A percentile compares a stretch with the other conserved stretches of the same genome.
Evolutionary conservation across 768 basidiomycete genomes (phyloP).

Genomic region (Amylocystis lapponica): DNA sequence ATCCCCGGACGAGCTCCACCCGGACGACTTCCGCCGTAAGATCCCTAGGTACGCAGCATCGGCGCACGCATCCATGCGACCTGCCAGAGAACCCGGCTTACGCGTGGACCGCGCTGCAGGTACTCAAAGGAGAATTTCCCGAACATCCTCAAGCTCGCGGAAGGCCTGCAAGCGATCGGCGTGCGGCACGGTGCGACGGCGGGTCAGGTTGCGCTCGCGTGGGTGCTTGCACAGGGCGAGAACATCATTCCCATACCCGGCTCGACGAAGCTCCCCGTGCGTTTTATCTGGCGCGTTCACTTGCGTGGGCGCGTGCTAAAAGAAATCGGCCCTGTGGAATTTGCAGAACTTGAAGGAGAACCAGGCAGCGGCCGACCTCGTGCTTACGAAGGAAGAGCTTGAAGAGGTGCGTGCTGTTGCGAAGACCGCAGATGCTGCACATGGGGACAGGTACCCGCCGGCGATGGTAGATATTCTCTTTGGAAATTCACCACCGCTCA

Average conservation of each 20-base stretch:
- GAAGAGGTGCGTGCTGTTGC: slow-evolving; percentile 10
- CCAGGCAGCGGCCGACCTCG: slow-evolving; percentile 5
- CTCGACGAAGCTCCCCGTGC: neutral
- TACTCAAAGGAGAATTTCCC: slow-evolving; percentile 24
- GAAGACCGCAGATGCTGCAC: slow-evolving; percentile 3
- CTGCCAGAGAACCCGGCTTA: neutral
- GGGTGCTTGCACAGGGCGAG: slow-evolving; percentile 22
- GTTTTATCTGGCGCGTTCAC: neutral
- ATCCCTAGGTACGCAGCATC: slow-evolving; percentile 13
- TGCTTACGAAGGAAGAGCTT: slow-evolving; percentile 10
- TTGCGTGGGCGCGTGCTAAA: neutral
- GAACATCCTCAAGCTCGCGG: slow-evolving; percentile 28
- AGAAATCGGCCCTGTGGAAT: neutral
- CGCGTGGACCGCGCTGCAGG: slow-evolving; percentile 13
- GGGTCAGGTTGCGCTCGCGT: slow-evolving; percentile 28
- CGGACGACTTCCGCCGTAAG: slow-evolving; percentile 19
- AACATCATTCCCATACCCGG: slow-evolving; percentile 4
- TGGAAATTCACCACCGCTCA: slow-evolving; percentile 11
- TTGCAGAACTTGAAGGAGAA: slow-evolving; percentile 6
- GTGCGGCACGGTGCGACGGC: slow-evolving; percentile 19
- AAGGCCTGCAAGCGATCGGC: slow-evolving; percentile 15
- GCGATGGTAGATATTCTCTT: slow-evolving; percentile 3
- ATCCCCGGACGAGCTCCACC: slow-evolving; percentile 18
- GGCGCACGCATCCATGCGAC: neutral
- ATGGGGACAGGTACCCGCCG: slow-evolving; percentile 10